Evolutionary conservation across 345 rosid genomes (phyloP).

Genomic region (Syzygium aqueum): DNA sequence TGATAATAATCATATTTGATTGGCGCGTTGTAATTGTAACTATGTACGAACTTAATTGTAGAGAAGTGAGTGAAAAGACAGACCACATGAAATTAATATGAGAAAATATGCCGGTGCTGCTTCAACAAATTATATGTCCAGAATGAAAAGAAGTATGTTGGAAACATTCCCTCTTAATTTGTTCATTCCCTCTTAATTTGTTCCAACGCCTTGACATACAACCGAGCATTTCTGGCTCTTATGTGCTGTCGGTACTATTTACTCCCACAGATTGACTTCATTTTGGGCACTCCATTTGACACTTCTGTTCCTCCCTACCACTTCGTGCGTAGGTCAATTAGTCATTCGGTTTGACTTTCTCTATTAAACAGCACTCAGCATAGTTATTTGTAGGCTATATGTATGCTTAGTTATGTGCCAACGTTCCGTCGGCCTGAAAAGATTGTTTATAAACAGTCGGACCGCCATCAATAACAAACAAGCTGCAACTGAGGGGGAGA

Average conservation of each 20-base stretch:
- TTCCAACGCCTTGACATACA: background rate
- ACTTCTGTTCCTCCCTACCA: background rate
- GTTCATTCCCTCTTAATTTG: background rate
- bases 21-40: background rate
- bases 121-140: background rate
- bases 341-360: background rate
- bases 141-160: background rate
- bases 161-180: background rate
- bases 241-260: background rate
- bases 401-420: background rate
- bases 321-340: background rate
- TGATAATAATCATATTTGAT: background rate
- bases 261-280: background rate
- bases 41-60: background rate
- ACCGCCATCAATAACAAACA: background rate
- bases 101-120: background rate
- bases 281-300: background rate
- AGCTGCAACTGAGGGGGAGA: background rate
- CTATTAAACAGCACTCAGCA: rapidly evolving
- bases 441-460: background rate
- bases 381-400: background rate
- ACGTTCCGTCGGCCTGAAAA: background rate
- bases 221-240: background rate
- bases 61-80: background rate
- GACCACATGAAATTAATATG: background rate